Percentiles rank a stretch among this genome's conserved stretches.
phyloP scores from a whole-genome alignment of 2,329 filamentous ascomycete species.

The Xylariomycetidae sp. region DNA sequence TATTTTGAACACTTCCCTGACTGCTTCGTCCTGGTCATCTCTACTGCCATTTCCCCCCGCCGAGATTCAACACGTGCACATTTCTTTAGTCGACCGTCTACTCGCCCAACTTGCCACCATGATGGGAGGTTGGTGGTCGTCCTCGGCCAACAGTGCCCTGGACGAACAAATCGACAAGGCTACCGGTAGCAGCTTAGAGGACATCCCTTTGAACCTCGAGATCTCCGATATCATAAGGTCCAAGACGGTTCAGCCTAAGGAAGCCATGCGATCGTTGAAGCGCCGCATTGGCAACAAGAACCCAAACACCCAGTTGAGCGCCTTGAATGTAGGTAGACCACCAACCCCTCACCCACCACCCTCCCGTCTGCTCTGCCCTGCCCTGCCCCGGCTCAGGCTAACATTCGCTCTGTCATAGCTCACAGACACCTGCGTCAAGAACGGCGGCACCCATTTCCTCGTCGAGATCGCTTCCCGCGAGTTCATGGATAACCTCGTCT shows the following conservation, averaged over 20 bases:
- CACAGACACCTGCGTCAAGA: conserved; percentile 97
- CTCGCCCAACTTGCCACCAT: conserved; percentile 24
- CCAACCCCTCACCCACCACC: too few species aligned
- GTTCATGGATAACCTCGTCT: conserved; percentile 96
- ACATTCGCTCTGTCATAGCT: conserved; percentile 50
- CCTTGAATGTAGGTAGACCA: conserved; percentile 87
- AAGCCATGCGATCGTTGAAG: conserved; percentile 96
- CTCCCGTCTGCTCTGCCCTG: not conserved
- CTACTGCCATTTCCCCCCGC: too few species aligned
- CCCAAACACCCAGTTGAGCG: conserved; percentile 90
- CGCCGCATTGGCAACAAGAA: conserved; percentile 95
- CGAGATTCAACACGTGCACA: too few species aligned
- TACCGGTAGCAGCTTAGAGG: conserved; percentile 90
- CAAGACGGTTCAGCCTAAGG: conserved; percentile 94
- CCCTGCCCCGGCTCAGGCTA: conserved; percentile 3
- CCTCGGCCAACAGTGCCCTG: conserved; percentile 81
- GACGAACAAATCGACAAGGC: conserved; percentile 97
- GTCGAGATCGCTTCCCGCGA: conserved; percentile 92
- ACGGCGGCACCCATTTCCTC: conserved; percentile 92
- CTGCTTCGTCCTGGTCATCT: too few species aligned
- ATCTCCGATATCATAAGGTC: conserved; percentile 97
- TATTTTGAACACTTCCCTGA: too few species aligned
- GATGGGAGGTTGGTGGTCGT: conserved; percentile 96
- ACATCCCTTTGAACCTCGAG: conserved; percentile 95
- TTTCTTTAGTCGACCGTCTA: too few species aligned